These are phyloP conservation scores for Isabelozyma heimii DNA, from an alignment of 805 yeast genomes.

Conservation along the genomic window DNA sequence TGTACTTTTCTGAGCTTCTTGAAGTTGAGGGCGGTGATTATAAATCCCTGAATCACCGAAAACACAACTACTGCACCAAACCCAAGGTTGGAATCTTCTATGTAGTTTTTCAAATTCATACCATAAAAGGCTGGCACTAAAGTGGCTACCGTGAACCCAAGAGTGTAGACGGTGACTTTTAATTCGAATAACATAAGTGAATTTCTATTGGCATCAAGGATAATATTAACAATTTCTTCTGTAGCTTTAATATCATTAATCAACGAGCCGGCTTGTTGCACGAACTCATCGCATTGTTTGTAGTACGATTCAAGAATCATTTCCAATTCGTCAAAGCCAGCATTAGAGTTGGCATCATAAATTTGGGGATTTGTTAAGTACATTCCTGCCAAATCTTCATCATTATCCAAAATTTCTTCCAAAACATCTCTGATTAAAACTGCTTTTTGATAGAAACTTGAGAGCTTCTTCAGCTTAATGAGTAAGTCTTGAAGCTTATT, in stretches of 20 bases:
- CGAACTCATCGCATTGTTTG: constrained; percentile 89
- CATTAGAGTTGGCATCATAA: constrained; percentile 19
- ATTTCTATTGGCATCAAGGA: constrained; percentile 87
- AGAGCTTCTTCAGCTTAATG: constrained; percentile 66
- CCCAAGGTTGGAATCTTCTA: constrained; percentile 66
- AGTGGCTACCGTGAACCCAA: constrained; percentile 84
- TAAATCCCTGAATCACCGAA: constrained; percentile 52
- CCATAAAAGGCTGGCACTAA: constrained; percentile 86
- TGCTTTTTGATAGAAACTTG: constrained; percentile 73
- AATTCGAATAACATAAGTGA: constrained; percentile 84
- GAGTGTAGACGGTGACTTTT: constrained; percentile 76
- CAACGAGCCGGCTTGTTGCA: constrained; percentile 83
- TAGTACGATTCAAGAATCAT: constrained; percentile 86
- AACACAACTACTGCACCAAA: constrained; percentile 55
- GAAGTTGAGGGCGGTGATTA: constrained; percentile 56
- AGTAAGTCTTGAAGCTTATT: constrained; percentile 70
- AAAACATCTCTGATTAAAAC: constrained; percentile 73
- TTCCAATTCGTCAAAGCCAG: constrained; percentile 71
- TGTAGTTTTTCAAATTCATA: constrained; percentile 76
- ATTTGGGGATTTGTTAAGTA: constrained; percentile 52
- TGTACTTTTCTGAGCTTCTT: constrained; percentile 60
- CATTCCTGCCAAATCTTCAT: constrained; percentile 81
- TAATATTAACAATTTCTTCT: constrained; percentile 89
- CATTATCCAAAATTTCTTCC: constrained; percentile 82
- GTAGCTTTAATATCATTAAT: constrained; percentile 84